These are phyloP conservation scores for Sporothrix curviconia DNA, from an alignment of 2,329 filamentous ascomycete genomes.

Conservation along the genomic window DNA sequence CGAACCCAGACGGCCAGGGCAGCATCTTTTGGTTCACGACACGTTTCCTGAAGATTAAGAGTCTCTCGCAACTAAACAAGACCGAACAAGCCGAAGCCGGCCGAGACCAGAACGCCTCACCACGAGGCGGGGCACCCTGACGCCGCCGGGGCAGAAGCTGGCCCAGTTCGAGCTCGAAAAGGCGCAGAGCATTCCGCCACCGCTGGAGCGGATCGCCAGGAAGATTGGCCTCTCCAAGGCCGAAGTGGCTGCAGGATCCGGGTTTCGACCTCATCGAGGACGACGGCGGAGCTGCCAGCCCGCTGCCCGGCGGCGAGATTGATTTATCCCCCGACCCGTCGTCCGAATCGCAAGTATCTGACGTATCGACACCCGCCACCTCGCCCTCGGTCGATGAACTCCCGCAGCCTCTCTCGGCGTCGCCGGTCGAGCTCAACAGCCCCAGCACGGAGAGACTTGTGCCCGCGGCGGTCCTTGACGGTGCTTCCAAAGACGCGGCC, in stretches of 20 bases:
- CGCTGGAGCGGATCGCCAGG: slow-evolving; percentile 4
- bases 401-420: too few relatives aligned
- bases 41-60: slow-evolving; percentile 33
- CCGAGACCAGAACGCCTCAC: neutral
- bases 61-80: slow-evolving; percentile 23
- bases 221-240: slow-evolving; percentile 4
- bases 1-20: slow-evolving; percentile 78
- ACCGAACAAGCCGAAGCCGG: neutral
- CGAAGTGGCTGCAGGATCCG: slow-evolving; percentile 8
- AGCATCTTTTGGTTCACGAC: slow-evolving; percentile 91
- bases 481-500: too few relatives aligned
- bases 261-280: slow-evolving; percentile 10
- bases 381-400: too few relatives aligned
- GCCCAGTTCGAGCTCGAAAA: slow-evolving; percentile 9
- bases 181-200: neutral
- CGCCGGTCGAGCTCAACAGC: too few relatives aligned
- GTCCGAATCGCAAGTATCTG: neutral
- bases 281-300: neutral
- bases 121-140: neutral
- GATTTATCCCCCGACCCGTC: neutral
- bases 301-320: neutral
- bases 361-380: neutral
- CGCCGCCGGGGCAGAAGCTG: neutral
- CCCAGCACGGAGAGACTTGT: too few relatives aligned
- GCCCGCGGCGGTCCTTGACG: too few relatives aligned